Conservation (phyloP, 768 basidiomycete genomes). For the Lyophyllum semitale region DNA sequence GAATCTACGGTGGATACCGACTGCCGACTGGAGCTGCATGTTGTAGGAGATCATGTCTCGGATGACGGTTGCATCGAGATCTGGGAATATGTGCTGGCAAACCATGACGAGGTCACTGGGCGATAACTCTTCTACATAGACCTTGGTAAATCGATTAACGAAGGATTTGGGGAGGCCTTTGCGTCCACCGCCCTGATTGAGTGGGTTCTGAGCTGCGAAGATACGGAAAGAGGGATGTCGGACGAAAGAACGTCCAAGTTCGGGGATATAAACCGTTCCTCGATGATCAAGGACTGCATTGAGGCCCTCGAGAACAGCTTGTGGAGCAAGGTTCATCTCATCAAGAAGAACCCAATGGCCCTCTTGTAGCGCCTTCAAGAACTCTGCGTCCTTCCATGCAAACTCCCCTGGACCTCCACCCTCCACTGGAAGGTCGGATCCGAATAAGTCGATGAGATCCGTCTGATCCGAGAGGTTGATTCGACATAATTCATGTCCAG, state of each 20-base stretch:
- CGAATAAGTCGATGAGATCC: slow-evolving; percentile 93
- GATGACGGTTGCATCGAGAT: slow-evolving; percentile 52
- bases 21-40: slow-evolving; percentile 63
- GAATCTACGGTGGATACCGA: slow-evolving; percentile 64
- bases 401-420: slow-evolving; percentile 91
- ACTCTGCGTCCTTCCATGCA: slow-evolving; percentile 96
- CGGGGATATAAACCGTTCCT: slow-evolving; percentile 92
- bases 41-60: slow-evolving; percentile 85
- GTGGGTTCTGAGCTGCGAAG: slow-evolving; percentile 97
- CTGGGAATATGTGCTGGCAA: slow-evolving; percentile 73
- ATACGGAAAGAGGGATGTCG: slow-evolving; percentile 94
- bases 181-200: slow-evolving; percentile 93
- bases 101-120: slow-evolving; percentile 76
- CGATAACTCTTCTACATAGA: slow-evolving; percentile 86
- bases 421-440: slow-evolving; percentile 93
- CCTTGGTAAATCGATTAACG: slow-evolving; percentile 97
- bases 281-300: slow-evolving; percentile 97
- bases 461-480: slow-evolving; percentile 99
- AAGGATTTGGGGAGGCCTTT: slow-evolving; percentile 98
- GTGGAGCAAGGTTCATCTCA: slow-evolving; percentile 98
- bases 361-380: slow-evolving; percentile 89
- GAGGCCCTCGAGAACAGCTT: slow-evolving; percentile 94
- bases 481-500: slow-evolving; percentile 80
- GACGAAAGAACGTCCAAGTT: slow-evolving; percentile 84
- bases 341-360: slow-evolving; percentile 98